Evolutionary conservation across 768 basidiomycete species (phyloP).

Genomic region (Mycena haematopus): DNA sequence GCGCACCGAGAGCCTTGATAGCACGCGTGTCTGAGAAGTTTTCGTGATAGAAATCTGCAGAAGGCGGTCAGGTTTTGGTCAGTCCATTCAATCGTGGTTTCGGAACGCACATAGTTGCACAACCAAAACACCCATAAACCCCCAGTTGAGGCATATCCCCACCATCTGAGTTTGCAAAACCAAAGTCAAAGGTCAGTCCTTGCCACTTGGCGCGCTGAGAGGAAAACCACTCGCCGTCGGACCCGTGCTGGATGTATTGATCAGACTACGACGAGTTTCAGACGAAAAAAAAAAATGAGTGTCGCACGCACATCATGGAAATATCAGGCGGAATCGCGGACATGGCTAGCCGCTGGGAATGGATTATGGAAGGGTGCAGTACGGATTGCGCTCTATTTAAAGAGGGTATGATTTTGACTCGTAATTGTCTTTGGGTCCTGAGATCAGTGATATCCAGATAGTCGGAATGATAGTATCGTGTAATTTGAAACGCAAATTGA

Average conservation of each 20-base stretch:
- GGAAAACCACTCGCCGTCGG: slow-evolving; percentile 6
- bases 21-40: slow-evolving; percentile 6
- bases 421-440: too few relatives aligned
- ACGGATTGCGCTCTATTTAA: too few relatives aligned
- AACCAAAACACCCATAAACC: slow-evolving; percentile 17
- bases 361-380: too few relatives aligned
- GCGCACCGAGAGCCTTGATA: slow-evolving; percentile 20
- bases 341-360: neutral
- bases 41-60: slow-evolving; percentile 13
- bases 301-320: slow-evolving; percentile 13
- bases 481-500: too few relatives aligned
- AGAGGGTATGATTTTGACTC: too few relatives aligned
- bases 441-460: too few relatives aligned
- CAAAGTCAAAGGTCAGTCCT: neutral
- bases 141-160: slow-evolving; percentile 24
- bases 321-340: slow-evolving; percentile 12
- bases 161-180: slow-evolving; percentile 8
- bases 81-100: neutral
- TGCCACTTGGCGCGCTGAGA: too few relatives aligned
- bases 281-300: neutral
- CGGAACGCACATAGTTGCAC: slow-evolving; percentile 8
- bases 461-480: too few relatives aligned
- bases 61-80: neutral
- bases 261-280: neutral
- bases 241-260: slow-evolving; percentile 7